A percentile compares a stretch with the other conserved stretches of the same genome.
phyloP scores from a whole-genome alignment of 129 eudicot genomes.

The Pittosporum tobira region DNA sequence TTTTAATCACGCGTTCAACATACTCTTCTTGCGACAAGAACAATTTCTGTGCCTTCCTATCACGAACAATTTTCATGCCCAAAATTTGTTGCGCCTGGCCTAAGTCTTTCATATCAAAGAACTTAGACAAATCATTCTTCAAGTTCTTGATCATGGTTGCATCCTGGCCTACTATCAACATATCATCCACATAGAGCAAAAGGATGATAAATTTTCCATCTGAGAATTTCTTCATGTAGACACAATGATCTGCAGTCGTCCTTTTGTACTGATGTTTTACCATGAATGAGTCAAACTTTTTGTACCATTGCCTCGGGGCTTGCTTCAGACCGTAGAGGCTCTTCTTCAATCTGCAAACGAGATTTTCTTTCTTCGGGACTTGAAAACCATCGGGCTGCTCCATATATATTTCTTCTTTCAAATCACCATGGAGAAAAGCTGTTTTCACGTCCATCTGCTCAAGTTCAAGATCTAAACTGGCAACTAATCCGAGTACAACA shows the following conservation, averaged over 20 bases:
- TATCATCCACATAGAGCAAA: no score
- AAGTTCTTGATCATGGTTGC: neutral
- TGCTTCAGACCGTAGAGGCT: neutral
- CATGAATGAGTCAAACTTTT: no score
- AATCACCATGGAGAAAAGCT: neutral
- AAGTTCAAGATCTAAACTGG: neutral
- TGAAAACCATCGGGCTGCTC: neutral
- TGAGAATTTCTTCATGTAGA: neutral
- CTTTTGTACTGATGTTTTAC: no score
- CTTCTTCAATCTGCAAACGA: neutral
- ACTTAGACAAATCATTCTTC: neutral
- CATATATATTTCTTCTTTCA: neutral
- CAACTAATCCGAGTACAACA: neutral
- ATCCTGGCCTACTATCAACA: no score
- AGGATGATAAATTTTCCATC: no score
- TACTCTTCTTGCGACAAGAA: constrained; percentile 4
- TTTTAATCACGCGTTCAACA: neutral
- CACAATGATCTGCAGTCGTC: neutral
- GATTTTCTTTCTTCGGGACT: neutral
- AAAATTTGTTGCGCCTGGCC: constrained; percentile 8
- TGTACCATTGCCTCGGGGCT: no score
- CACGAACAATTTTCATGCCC: constrained; percentile 7
- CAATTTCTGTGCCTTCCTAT: neutral
- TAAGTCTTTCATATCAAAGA: no score
- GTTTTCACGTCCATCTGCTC: neutral